These are phyloP conservation scores for Cocos nucifera DNA, from an alignment of 176 grass and related monocot genomes.

Conservation along the genomic window DNA sequence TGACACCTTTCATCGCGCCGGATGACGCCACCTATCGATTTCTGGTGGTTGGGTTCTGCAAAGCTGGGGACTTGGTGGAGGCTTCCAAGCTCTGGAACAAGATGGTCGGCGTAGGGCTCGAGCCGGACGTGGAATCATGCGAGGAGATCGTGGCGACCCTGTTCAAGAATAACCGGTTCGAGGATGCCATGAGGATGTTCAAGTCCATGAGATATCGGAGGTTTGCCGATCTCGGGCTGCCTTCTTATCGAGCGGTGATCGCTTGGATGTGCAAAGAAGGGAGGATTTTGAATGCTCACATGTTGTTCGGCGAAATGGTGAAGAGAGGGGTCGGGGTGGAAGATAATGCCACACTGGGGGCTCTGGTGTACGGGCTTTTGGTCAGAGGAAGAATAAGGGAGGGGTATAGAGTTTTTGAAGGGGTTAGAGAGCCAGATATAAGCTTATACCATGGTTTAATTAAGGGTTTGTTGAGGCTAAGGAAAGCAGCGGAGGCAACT, in stretches of 20 bases:
- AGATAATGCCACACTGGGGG: constrained; percentile 36
- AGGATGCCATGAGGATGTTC: constrained; percentile 64
- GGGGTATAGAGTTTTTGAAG: constrained; percentile 38
- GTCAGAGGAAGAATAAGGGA: constrained; percentile 53
- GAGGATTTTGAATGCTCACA: constrained; percentile 34
- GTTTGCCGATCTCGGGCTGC: constrained; percentile 10
- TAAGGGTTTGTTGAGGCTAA: constrained; percentile 69
- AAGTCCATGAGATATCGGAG: constrained; percentile 36
- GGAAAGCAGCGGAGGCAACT: constrained; percentile 47
- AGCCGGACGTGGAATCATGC: constrained; percentile 39
- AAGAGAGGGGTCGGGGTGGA: constrained; percentile 49
- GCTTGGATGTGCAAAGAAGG: constrained; percentile 70
- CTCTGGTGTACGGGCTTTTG: constrained; percentile 54
- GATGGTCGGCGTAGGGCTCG: constrained; percentile 34
- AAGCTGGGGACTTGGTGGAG: constrained; percentile 35
- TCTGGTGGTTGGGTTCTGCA: constrained; percentile 57
- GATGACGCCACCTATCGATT: constrained; percentile 30
- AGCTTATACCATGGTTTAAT: constrained; percentile 73
- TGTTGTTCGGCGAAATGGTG: constrained; percentile 71
- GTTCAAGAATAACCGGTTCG: constrained; percentile 62
- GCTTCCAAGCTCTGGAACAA: constrained; percentile 68
- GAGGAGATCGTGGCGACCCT: constrained; percentile 55
- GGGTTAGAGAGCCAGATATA: constrained; percentile 31
- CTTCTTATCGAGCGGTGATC: constrained; percentile 38
- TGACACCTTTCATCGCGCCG: constrained; percentile 42